Evolutionary conservation across 129 eudicot species (phyloP).

Genomic region (Pulicaria dysenterica): DNA sequence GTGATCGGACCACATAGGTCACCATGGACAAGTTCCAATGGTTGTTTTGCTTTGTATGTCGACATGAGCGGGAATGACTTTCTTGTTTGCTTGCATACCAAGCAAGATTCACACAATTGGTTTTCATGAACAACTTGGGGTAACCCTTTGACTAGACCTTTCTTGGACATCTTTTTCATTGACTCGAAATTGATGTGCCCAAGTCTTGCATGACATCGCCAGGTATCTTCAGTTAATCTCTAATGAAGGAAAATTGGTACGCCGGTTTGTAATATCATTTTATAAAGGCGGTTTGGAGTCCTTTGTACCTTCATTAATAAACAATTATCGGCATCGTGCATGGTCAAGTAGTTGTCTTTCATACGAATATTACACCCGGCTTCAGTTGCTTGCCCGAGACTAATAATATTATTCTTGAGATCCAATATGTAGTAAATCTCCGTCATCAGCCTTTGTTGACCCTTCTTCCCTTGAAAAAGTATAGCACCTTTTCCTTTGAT

Average conservation of each 20-base stretch:
- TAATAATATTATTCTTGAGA: background rate
- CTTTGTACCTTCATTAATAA: conserved; percentile 5
- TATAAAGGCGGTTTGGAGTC: background rate
- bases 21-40: too few relatives aligned
- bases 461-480: background rate
- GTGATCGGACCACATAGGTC: too few relatives aligned
- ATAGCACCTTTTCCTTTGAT: conserved; percentile 5
- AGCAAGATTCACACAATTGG: too few relatives aligned
- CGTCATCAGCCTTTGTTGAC: background rate
- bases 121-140: too few relatives aligned
- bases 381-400: background rate
- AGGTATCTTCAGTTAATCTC: background rate
- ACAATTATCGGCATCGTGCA: background rate
- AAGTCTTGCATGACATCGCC: conserved; percentile 1
- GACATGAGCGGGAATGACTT: too few relatives aligned
- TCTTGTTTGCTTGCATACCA: too few relatives aligned
- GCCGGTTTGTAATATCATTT: background rate
- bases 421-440: background rate
- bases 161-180: too few relatives aligned
- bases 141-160: too few relatives aligned
- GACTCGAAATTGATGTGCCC: background rate
- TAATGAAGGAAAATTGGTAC: background rate
- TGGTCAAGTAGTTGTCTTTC: background rate
- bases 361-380: background rate
- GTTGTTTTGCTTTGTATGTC: too few relatives aligned